A percentile compares a stretch with the other conserved stretches of the same genome.
phyloP scores from a whole-genome alignment of 1,139 yeast genomes.

The Yamadazyma diospyri region DNA sequence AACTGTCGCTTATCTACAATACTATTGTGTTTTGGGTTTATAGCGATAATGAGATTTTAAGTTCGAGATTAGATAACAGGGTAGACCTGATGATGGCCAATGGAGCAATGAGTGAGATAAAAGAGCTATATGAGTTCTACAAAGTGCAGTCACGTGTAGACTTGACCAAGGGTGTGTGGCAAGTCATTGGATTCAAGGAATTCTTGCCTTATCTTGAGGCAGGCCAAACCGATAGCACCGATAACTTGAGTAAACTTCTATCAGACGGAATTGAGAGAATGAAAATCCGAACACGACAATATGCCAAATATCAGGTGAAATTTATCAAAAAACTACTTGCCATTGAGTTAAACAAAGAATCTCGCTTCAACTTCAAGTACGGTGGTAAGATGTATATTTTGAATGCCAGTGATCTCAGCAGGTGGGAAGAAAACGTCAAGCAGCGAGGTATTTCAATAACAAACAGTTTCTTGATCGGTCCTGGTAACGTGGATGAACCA shows the following conservation, averaged over 20 bases:
- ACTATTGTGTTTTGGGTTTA: conserved; percentile 83
- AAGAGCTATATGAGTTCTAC: conserved; percentile 50
- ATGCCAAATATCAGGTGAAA: conserved; percentile 87
- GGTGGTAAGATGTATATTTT: conserved; percentile 67
- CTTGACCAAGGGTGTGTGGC: conserved; percentile 81
- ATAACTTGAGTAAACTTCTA: conserved; percentile 1
- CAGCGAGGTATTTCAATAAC: conserved; percentile 54
- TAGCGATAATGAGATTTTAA: conserved; percentile 59
- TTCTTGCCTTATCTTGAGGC: conserved; percentile 70
- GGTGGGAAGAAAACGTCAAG: conserved; percentile 59
- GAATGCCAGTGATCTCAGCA: conserved; percentile 67
- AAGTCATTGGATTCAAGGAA: conserved; percentile 93
- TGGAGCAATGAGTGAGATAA: conserved; percentile 71
- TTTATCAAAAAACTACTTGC: conserved; percentile 80
- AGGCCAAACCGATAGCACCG: conserved; percentile 10
- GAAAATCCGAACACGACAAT: conserved; percentile 82
- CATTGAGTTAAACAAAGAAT: conserved; percentile 55
- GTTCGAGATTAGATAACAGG: conserved; percentile 63
- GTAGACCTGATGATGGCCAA: conserved; percentile 76
- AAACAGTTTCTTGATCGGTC: conserved; percentile 29
- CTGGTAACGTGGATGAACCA: not conserved
- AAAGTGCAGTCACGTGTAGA: conserved; percentile 31
- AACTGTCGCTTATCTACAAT: conserved; percentile 54
- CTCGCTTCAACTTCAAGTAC: conserved; percentile 43
- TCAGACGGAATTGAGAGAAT: conserved; percentile 49